Base-by-base conservation (phyloP, 306 rosid species). In the Prosopis cineraria region DNA sequence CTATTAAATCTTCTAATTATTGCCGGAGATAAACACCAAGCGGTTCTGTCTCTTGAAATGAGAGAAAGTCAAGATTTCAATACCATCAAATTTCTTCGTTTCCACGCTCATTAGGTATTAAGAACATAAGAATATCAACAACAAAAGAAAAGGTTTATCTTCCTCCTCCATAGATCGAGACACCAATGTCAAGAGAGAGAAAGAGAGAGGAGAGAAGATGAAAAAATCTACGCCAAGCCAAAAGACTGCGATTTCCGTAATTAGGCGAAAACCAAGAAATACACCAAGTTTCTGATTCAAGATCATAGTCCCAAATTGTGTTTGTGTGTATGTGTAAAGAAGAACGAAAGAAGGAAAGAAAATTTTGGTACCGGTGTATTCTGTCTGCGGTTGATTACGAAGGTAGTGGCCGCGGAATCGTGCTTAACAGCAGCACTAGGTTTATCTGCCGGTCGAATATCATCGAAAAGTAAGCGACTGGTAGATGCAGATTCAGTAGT, bases 361-460 rank as follows among this genome's bases (percentile, higher is more conserved):
- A 69, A 76, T 69, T 44, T 4, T 22, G 78, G 14, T 50, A 94
- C 94, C 94, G 82, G 97, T 47, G 80, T 3, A 43, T 3, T 85
- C 22, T 67, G 91, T 30, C 69, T 81, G 22, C 19, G 71, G 73
- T 79, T 73, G 45, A 83, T 31, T 25, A 65, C 67, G 47, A 80
- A 6, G 17, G 82, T 36, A 37, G 17, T 41, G 74, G 86, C 4
- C 8, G 66, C 30, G 73, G 73, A 68, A 36, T 58, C 77, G 39
- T 68, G 73, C n/a, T 77, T 43, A n/a, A n/a, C n/a, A n/a, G n/a
- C n/a, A 33, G 80, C 29, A 52, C 56, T 27, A 27, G 85, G 76
- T 10, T 59, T 79, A 0, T 74, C 76, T 30, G 75, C 67, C 78
- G 40, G 87, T 10, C 78, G 73, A 83, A 83, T 30, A 25, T 73